These are phyloP conservation scores for maize (Zea mays) DNA, from an alignment of 176 grass and related monocot species.

Conservation along the genomic window Zm-B73-REFERENCE-NAM-5.0 NC_050096.1:79767001-79767500, in stretches of 20 bases:
- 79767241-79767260: background rate
- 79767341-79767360: background rate
- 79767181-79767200: background rate
- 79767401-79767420: background rate
- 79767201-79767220: background rate
- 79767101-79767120: background rate
- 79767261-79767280: background rate
- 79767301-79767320: background rate
- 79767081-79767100: constrained; percentile 19
- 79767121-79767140: background rate
- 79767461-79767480: constrained; percentile 11
- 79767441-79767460: background rate
- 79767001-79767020: constrained; percentile 17
- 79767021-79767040: background rate
- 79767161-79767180: background rate
- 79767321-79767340: background rate
- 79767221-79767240: background rate
- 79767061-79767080: background rate
- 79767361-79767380: background rate
- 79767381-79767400: constrained; percentile 2
- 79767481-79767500: constrained; percentile 8
- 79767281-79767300: background rate
- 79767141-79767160: background rate
- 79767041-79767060: background rate
- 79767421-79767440: background rate